Conservation (phyloP, 306 rosid species). For the Vigna trinervia region DNA sequence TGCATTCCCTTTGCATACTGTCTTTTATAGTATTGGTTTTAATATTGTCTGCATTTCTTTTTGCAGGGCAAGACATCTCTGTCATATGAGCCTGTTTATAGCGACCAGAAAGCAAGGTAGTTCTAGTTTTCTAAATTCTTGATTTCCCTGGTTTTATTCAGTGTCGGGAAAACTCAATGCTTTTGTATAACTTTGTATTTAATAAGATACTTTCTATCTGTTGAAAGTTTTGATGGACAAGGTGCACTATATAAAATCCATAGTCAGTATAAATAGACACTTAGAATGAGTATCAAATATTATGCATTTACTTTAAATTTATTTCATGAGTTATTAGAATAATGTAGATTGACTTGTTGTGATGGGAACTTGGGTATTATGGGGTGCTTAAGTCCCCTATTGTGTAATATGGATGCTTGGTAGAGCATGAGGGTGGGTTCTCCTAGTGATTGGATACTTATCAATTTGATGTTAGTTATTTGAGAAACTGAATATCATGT, state of each 20-base stretch:
- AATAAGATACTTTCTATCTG: conserved; percentile 13
- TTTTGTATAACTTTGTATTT: conserved; percentile 5
- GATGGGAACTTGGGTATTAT: no score
- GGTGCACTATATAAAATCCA: neutral
- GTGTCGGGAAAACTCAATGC: neutral
- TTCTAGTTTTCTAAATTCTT: conserved; percentile 30
- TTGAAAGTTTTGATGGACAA: conserved; percentile 22
- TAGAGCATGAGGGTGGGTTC: no score
- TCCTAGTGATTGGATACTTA: no score
- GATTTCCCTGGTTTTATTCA: neutral
- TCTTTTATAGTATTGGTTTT: conserved; percentile 2
- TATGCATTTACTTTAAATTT: no score
- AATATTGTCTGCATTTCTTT: conserved; percentile 29
- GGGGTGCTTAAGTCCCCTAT: no score
- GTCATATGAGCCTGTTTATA: conserved; percentile 57
- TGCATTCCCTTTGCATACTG: conserved; percentile 29
- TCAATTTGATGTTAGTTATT: no score
- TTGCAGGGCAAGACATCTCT: conserved; percentile 55
- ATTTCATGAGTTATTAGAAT: no score
- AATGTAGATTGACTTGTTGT: no score
- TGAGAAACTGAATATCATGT: no score
- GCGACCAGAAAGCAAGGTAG: conserved; percentile 57
- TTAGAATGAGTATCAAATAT: neutral
- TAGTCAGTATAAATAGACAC: neutral
- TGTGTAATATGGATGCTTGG: no score